Percentiles rank a stretch among this genome's conserved stretches.
Conservation (phyloP, 208 protist species). For the Endotrypanum monterogeii region DNA sequence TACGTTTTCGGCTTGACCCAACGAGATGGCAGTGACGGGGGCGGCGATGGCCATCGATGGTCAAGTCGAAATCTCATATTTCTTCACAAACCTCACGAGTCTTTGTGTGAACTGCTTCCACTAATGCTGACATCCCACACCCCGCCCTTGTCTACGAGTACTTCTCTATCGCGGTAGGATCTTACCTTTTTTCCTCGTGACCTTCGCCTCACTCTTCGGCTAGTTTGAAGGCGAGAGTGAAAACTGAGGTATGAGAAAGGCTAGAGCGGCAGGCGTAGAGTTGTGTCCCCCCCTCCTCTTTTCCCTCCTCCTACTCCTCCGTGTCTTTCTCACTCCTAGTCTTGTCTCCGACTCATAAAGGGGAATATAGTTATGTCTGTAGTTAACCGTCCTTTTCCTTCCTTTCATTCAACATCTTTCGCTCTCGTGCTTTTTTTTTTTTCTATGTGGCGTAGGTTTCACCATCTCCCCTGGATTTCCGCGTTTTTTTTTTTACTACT, state of each 20-base stretch:
- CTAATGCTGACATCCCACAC: background rate
- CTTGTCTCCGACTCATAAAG: too few relatives aligned
- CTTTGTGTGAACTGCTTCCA: background rate
- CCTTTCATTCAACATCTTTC: slow-evolving; percentile 2
- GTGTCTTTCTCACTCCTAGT: too few relatives aligned
- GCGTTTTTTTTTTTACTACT: background rate
- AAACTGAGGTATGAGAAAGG: background rate
- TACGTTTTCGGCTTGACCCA: background rate
- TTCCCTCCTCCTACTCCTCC: background rate
- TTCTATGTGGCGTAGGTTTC: slow-evolving; percentile 6
- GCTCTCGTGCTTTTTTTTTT: slow-evolving; percentile 19
- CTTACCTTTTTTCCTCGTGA: background rate
- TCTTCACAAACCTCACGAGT: background rate
- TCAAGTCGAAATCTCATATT: background rate
- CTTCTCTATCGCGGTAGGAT: background rate
- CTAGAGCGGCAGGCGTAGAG: background rate
- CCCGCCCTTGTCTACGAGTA: background rate
- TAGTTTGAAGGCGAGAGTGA: background rate
- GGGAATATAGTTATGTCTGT: too few relatives aligned
- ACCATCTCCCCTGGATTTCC: slow-evolving; percentile 12
- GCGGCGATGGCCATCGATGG: background rate
- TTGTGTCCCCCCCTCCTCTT: background rate
- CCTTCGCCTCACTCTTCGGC: background rate
- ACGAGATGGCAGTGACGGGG: background rate
- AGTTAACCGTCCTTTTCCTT: too few relatives aligned